A percentile compares a stretch with the other conserved stretches of the same genome.
These are phyloP conservation scores for Dalbergia cochinchinensis DNA, from an alignment of 306 rosid genomes.

Conservation along the genomic window DNA sequence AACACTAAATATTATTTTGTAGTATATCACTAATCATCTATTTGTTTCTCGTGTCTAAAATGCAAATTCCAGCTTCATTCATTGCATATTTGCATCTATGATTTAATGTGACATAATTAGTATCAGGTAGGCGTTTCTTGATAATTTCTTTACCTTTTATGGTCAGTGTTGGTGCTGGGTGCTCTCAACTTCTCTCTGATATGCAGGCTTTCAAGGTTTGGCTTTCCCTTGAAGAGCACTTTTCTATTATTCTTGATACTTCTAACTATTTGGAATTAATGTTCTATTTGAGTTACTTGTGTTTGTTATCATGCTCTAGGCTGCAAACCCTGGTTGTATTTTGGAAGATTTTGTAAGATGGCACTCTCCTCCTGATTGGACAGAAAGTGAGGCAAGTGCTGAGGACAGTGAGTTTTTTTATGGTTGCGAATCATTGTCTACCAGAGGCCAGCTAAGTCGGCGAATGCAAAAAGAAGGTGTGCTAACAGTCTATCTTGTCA, in stretches of 20 bases:
- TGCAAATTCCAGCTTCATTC: background rate
- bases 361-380: constrained; percentile 99
- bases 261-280: constrained; percentile 39
- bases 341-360: constrained; percentile 98
- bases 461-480: constrained; percentile 97
- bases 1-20: background rate
- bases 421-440: constrained; percentile 56
- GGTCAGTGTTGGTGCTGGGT: constrained; percentile 95
- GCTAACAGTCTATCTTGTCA: constrained; percentile 19
- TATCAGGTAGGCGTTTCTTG: constrained; percentile 46
- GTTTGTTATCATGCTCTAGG: constrained; percentile 61
- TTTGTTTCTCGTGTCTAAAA: constrained; percentile 1
- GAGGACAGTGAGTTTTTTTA: constrained; percentile 54
- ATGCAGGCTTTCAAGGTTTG: constrained; percentile 99
- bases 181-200: constrained; percentile 98
- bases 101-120: constrained; percentile 5
- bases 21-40: background rate
- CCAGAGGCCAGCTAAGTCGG: constrained; percentile 82
- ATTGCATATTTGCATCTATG: constrained; percentile 34
- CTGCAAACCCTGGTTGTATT: constrained; percentile 99
- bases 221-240: constrained; percentile 37
- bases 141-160: constrained; percentile 56
- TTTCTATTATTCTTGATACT: constrained; percentile 44
- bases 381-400: constrained; percentile 60
- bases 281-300: constrained; percentile 40